phyloP scores from a whole-genome alignment of 768 basidiomycete genomes.

The Boletus fagicola region DNA sequence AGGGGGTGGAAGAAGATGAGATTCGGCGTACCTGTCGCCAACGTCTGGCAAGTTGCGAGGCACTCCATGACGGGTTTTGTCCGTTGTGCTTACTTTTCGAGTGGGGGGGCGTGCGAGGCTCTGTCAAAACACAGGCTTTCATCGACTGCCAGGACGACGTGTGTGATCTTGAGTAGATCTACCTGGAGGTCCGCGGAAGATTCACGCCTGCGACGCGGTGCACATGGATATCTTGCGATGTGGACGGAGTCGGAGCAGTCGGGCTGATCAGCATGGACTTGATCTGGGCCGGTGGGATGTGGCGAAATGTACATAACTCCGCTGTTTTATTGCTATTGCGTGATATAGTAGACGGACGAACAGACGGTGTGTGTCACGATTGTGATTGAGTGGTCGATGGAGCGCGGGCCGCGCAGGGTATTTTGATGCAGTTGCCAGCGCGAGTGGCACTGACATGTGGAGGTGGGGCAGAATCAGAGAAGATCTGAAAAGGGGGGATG shows the following conservation, averaged over 20 bases:
- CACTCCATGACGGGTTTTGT: constrained; percentile 2
- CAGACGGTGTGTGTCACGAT: not conserved
- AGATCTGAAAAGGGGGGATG: constrained; percentile 22
- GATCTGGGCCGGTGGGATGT: constrained; percentile 25
- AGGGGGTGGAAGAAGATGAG: constrained; percentile 30
- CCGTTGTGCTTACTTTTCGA: constrained; percentile 22
- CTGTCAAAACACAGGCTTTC: constrained; percentile 5
- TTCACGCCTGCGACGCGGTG: constrained; percentile 27
- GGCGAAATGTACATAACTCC: constrained; percentile 19
- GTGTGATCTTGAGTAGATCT: constrained; percentile 26
- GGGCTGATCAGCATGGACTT: constrained; percentile 24
- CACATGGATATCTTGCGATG: constrained; percentile 34
- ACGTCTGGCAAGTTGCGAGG: constrained; percentile 11
- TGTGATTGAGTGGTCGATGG: constrained; percentile 7
- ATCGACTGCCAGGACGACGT: constrained; percentile 23
- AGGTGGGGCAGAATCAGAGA: constrained; percentile 24
- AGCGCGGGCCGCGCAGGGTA: not conserved
- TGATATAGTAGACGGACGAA: constrained; percentile 9
- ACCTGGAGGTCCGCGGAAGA: constrained; percentile 32
- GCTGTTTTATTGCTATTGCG: constrained; percentile 16
- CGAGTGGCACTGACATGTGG: constrained; percentile 11
- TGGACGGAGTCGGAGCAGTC: constrained; percentile 30
- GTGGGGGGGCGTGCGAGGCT: constrained; percentile 3
- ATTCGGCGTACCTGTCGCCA: constrained; percentile 15
- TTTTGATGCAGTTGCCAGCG: constrained; percentile 1